Evolutionary conservation across 1,284 basidiomycete species (phyloP), one percentile per base, ranked within the genome.

Genomic region (Ceratobasidium papillatum): DNA sequence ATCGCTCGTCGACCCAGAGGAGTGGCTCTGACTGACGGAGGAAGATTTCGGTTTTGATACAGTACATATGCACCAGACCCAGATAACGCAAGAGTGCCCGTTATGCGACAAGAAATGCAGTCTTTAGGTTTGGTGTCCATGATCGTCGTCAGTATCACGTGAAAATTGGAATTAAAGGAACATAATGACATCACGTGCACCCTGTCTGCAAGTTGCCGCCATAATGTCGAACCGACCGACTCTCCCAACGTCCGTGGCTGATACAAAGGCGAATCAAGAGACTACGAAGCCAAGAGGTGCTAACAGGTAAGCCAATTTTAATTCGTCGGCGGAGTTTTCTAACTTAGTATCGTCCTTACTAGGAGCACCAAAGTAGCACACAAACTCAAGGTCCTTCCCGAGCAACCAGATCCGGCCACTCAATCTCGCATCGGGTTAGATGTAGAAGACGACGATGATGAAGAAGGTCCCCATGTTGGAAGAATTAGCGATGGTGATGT

Each of bases 371-470:
- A 98, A 81, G 88, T 90, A 27, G 90, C 91, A 4, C 87, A 90
- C 75, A 97, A 97, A 81, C 89, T 98, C 80, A 97, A 98, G 82
- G 95, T 98, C 51, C 87, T 98, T 22, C 96, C 96, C 54, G 95
- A 96, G 78, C 94, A 97, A 80, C 94, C 94, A 11, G 92, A 95
- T 72, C 71, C 65, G 65, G 75, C 61, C 25, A 71, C 56, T 51
- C 69, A 72, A 27, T 72, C 69, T 38, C 69, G 69, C 34, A 62
- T 72, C 47, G 69, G 69, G 17, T 72, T 58, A 1, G 61, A 61
- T 27, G 74, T 43, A 27, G 75, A 76, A n/a, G 77, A 74, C 9
- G 75, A 76, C 12, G 66, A 71, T 12, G 77, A 76, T 64, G 75
- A 69, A 17, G 68, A 74, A 32, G 25, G 66, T 17, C 64, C 36